phyloP scores from a whole-genome alignment of 192 early-diverging fungal species.

The Phlyctochytrium bullatum region DNA sequence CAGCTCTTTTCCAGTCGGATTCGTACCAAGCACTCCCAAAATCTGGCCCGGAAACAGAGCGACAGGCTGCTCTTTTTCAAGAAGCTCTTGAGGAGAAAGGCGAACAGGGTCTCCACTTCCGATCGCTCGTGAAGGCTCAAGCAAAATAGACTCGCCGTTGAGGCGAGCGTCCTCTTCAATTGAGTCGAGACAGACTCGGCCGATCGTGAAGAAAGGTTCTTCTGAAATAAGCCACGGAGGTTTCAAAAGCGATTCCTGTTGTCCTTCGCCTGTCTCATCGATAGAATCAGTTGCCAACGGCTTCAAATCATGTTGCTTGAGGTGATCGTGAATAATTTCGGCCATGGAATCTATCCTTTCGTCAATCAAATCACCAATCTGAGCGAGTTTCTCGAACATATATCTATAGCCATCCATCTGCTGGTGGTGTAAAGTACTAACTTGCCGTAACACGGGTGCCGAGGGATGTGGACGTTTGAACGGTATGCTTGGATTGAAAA shows the following conservation, averaged over 20 bases:
- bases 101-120: constrained; percentile 69
- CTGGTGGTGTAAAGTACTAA: constrained; percentile 37
- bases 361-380: constrained; percentile 58
- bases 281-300: constrained; percentile 2
- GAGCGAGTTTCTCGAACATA: constrained; percentile 75
- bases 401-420: constrained; percentile 66
- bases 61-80: constrained; percentile 43
- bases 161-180: constrained; percentile 54
- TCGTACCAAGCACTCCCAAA: constrained; percentile 70
- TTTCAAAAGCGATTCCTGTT: constrained; percentile 7
- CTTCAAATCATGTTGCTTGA: constrained; percentile 13
- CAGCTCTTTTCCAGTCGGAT: constrained; percentile 29
- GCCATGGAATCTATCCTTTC: constrained; percentile 58
- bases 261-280: not conserved
- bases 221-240: constrained; percentile 37
- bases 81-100: constrained; percentile 57
- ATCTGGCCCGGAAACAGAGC: constrained; percentile 90
- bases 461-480: not conserved
- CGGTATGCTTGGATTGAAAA: constrained; percentile 42
- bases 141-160: constrained; percentile 67
- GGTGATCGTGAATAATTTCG: constrained; percentile 34
- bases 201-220: constrained; percentile 64
- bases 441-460: constrained; percentile 16
- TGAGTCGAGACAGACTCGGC: constrained; percentile 74
- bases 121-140: constrained; percentile 78